Base-by-base conservation (phyloP, 192 early-diverging fungal genomes). In the Coemansia sp. region DNA sequence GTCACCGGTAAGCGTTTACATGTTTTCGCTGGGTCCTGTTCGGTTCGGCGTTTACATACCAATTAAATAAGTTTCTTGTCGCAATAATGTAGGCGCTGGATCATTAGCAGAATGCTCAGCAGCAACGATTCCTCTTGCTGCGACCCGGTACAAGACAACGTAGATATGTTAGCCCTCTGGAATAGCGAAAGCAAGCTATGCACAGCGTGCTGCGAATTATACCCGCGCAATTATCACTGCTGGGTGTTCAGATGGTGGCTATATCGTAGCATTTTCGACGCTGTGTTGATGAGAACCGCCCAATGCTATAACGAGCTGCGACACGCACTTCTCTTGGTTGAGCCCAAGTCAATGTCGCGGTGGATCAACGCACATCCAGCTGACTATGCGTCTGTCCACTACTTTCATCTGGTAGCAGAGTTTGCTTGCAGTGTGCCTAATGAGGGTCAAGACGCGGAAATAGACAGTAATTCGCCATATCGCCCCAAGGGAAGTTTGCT, bases 181-280 rank as follows among this genome's bases (percentile, higher is more conserved):
- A 40, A 61, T 3, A 35, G 33, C 4, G 77, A 79, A 38, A 53
- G 61, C 10, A 35, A 5, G 23, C 19, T 63, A n/a, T 74, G 72
- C 45, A 40, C 38, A 34, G 42, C 45, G 3, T 36, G 57, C 29
- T 74, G 77, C 40, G 62, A 65, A 34, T 50, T 56, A 25, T 74
- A 79, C 38, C 72, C 72, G 13, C 77, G 77, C 20, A 79, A 79
- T 65, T 79, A 79, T 58, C 72, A 79, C 38, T 79, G 77, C 69
- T 79, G 77, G 77, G 77, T 74, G 8, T 79, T 73, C 49, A 63
- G 77, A 19, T 79, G 77, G 77, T 79, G 77, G 77, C 32, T 57
- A 8, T 57, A 34, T 33, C 29, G 34, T 33, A 19, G 2, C 0
- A 57, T 57, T n/a, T 7, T 1, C 14, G 35, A 25, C 34, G 33